These are phyloP conservation scores for Periconia sp. DNA, from an alignment of 2,329 filamentous ascomycete genomes.

Conservation along the genomic window DNA sequence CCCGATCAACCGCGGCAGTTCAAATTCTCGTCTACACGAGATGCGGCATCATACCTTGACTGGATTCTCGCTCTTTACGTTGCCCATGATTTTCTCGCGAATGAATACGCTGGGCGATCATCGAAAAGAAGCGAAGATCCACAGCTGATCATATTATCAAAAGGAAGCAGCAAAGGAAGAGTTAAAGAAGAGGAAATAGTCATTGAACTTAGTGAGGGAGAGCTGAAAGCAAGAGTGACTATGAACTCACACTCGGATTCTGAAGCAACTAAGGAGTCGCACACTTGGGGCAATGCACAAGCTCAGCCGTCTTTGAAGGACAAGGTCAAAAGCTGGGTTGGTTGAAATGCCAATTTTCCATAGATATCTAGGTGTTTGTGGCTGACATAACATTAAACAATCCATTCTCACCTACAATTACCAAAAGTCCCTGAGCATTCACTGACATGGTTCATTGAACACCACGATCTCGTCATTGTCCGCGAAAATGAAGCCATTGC, in stretches of 20 bases:
- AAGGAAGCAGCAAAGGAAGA: slow-evolving; percentile 20
- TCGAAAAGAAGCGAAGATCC: slow-evolving; percentile 22
- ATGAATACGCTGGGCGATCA: slow-evolving; percentile 21
- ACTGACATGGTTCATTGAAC: too few relatives aligned
- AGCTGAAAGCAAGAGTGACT: slow-evolving; percentile 15
- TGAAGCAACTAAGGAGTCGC: slow-evolving; percentile 16
- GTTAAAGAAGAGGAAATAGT: slow-evolving; percentile 21
- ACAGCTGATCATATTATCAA: slow-evolving; percentile 23
- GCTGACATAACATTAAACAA: not conserved
- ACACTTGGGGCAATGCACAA: slow-evolving; percentile 26
- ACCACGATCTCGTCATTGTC: too few relatives aligned
- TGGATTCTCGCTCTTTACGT: slow-evolving; percentile 37
- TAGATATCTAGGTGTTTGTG: not conserved
- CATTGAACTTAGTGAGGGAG: slow-evolving; percentile 21
- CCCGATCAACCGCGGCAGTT: slow-evolving; percentile 23
- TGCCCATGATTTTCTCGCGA: slow-evolving; percentile 29
- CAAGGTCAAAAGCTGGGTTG: slow-evolving; percentile 28
- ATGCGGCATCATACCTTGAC: slow-evolving; percentile 34
- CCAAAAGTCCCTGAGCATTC: too few relatives aligned
- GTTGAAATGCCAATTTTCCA: not conserved
- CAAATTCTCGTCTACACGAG: slow-evolving; percentile 30
- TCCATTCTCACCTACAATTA: too few relatives aligned
- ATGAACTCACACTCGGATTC: slow-evolving; percentile 4
- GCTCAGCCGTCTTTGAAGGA: slow-evolving; percentile 19
- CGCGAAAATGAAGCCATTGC: too few relatives aligned